Evolutionary conservation across 257 asterid genomes (phyloP).

Genomic region (Solanum gracilifrons): DNA sequence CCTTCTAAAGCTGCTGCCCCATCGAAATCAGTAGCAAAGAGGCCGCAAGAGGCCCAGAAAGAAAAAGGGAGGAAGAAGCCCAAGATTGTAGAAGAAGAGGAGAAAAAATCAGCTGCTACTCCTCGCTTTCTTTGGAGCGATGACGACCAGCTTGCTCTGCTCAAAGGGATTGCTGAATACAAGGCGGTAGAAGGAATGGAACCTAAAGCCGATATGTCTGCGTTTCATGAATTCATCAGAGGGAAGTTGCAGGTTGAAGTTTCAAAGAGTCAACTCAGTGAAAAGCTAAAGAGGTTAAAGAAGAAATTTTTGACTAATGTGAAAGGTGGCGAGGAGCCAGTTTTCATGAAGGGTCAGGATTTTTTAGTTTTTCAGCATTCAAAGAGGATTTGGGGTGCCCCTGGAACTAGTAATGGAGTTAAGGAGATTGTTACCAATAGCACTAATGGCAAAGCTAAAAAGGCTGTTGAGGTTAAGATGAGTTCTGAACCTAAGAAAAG

Average conservation of each 20-base stretch:
- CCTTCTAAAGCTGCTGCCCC: neutral
- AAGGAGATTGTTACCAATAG: neutral
- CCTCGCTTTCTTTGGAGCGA: conserved; percentile 37
- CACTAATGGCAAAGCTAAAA: neutral
- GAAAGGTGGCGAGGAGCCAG: conserved; percentile 30
- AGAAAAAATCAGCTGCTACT: conserved; percentile 3
- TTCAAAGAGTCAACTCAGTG: conserved; percentile 27
- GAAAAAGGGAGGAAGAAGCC: conserved; percentile 9
- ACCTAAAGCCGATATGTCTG: conserved; percentile 25
- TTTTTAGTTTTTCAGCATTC: conserved; percentile 20
- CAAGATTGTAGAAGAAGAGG: conserved; percentile 11
- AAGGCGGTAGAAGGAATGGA: conserved; percentile 19
- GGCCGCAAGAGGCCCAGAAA: neutral
- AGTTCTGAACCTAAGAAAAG: neutral
- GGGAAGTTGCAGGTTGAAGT: conserved; percentile 24
- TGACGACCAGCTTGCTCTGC: conserved; percentile 36
- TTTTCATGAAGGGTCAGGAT: conserved; percentile 36
- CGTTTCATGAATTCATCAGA: conserved; percentile 27
- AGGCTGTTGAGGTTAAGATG: neutral
- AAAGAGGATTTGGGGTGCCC: conserved; percentile 38
- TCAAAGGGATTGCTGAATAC: conserved; percentile 41
- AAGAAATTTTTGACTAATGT: conserved; percentile 24
- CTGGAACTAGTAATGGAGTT: neutral
- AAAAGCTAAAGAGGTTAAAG: conserved; percentile 35
- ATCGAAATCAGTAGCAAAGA: conserved; percentile 11